These are phyloP conservation scores for Acacia pycnantha DNA, from an alignment of 331 rosid genomes.

Conservation along the genomic window DNA sequence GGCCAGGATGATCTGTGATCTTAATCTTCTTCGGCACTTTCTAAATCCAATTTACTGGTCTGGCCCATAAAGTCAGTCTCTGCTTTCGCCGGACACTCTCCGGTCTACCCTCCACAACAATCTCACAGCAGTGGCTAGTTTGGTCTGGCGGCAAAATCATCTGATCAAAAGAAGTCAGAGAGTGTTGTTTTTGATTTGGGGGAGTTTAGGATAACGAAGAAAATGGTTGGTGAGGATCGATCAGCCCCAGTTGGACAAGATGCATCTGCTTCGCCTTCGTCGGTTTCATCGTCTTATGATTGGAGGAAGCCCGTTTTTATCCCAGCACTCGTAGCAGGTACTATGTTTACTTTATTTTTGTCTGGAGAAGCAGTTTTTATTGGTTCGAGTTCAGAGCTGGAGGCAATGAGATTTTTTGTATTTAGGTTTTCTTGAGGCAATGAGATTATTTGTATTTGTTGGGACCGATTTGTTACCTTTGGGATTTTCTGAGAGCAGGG, in stretches of 20 bases:
- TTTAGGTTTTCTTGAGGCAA: background rate
- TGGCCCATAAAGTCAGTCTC: background rate
- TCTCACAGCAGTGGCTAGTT: background rate
- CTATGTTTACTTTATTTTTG: slow-evolving; percentile 5
- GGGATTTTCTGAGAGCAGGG: slow-evolving; percentile 44
- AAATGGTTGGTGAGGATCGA: slow-evolving; percentile 49
- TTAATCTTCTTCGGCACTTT: background rate
- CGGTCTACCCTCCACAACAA: background rate
- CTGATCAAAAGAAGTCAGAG: background rate
- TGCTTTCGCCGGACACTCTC: background rate
- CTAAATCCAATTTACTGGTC: background rate
- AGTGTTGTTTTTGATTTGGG: background rate
- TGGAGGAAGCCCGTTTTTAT: slow-evolving; percentile 69
- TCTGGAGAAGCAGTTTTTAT: background rate
- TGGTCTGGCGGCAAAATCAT: background rate
- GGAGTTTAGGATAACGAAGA: background rate
- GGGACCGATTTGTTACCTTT: background rate
- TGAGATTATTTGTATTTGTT: background rate
- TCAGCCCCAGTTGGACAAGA: slow-evolving; percentile 39
- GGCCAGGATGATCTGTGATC: background rate
- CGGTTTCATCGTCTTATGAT: slow-evolving; percentile 36
- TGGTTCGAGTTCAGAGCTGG: background rate
- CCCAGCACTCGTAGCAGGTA: slow-evolving; percentile 80
- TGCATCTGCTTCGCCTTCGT: slow-evolving; percentile 20
- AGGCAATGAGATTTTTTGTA: background rate